Percentiles rank a stretch among this genome's conserved stretches.
Conservation (phyloP, 2,329 filamentous ascomycete species). For the Apiospora saccharicola region DNA sequence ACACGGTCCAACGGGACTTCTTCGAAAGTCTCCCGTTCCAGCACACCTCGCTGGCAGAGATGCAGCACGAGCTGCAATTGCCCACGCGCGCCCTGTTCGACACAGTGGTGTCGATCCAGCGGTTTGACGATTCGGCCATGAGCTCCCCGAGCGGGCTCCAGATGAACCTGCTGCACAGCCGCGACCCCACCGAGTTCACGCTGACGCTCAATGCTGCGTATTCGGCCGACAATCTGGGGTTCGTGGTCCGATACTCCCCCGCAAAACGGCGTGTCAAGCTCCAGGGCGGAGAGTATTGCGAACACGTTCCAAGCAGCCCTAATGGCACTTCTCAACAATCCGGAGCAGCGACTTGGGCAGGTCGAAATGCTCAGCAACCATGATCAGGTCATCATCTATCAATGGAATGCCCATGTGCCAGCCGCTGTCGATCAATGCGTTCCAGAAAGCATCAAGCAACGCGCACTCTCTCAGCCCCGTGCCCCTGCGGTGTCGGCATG, state of each 20-base stretch:
- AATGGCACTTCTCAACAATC: conserved; percentile 3
- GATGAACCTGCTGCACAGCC: conserved; percentile 25
- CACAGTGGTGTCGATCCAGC: conserved; percentile 26
- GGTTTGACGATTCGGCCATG: conserved; percentile 23
- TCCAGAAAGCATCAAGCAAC: background rate
- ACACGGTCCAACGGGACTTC: conserved; percentile 25
- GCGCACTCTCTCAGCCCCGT: background rate
- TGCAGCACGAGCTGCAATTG: conserved; percentile 20
- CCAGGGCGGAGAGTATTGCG: conserved; percentile 24
- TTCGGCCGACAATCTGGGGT: conserved; percentile 12
- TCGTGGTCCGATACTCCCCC: conserved; percentile 22
- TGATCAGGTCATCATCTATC: background rate
- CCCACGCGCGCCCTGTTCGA: conserved; percentile 55
- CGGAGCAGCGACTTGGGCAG: conserved; percentile 5
- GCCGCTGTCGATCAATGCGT: background rate
- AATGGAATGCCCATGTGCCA: conserved; percentile 1
- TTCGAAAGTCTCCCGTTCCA: conserved; percentile 24
- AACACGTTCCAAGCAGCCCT: conserved; percentile 24
- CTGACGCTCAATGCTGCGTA: conserved; percentile 27
- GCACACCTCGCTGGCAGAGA: conserved; percentile 25
- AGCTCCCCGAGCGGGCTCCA: conserved; percentile 23
- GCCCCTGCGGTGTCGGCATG: background rate
- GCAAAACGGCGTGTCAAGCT: conserved; percentile 22
- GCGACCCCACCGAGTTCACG: conserved; percentile 25
- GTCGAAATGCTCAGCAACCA: background rate